Percentiles rank a stretch among this genome's conserved stretches.
Conservation (phyloP, 805 yeast genomes). For the Pichia thaimueangensis region DNA sequence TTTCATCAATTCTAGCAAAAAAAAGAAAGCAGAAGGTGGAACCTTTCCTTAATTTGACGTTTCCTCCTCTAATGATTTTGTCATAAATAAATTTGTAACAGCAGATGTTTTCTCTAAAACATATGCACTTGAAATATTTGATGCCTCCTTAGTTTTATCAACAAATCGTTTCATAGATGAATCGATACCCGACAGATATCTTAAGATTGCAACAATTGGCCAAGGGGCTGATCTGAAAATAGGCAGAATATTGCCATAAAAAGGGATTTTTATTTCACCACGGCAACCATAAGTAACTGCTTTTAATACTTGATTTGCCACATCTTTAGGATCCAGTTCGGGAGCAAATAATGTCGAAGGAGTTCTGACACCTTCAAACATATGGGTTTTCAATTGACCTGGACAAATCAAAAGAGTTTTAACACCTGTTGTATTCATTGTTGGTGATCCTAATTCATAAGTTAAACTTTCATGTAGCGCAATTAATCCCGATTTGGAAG, state of each 20-base stretch:
- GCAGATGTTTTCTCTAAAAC: conserved; percentile 5
- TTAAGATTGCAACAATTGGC: conserved; percentile 50
- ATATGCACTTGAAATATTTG: conserved; percentile 1
- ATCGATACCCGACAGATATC: conserved; percentile 68
- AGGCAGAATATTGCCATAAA: conserved; percentile 72
- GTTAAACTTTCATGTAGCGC: conserved; percentile 79
- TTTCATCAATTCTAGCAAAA: too few species aligned
- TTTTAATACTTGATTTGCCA: conserved; percentile 52
- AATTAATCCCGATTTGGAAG: conserved; percentile 80
- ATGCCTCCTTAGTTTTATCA: conserved; percentile 12
- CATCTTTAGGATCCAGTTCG: conserved; percentile 58
- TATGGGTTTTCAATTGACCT: conserved; percentile 71
- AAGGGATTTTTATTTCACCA: conserved; percentile 68
- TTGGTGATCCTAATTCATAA: conserved; percentile 55
- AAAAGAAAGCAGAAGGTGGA: too few species aligned
- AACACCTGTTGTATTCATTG: conserved; percentile 43
- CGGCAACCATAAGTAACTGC: conserved; percentile 55
- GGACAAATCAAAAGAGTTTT: conserved; percentile 77
- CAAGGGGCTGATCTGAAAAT: conserved; percentile 65
- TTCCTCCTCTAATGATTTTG: too few species aligned
- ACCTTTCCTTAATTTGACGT: background rate
- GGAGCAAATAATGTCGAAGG: conserved; percentile 81
- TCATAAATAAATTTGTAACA: conserved; percentile 1
- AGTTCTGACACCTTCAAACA: conserved; percentile 66
- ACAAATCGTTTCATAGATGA: conserved; percentile 31